Base-by-base conservation (phyloP, 768 basidiomycete species). In the Candolleomyces aberdarensis region DNA sequence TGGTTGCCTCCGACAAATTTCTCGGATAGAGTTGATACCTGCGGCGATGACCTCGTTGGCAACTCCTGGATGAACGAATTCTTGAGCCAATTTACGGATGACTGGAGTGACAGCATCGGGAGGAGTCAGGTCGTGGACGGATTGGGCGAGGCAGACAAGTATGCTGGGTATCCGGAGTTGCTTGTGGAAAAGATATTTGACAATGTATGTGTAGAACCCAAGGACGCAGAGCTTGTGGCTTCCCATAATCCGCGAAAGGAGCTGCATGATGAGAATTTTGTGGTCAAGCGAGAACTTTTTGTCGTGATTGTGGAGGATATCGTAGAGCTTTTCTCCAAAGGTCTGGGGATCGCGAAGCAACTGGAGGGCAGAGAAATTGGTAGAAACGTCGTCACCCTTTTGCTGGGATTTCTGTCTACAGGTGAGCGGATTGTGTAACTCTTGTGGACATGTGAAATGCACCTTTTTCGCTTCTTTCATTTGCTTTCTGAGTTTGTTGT, bases 41-140 rank as follows among this genome's bases (percentile, higher is more conserved):
- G 96, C 97, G 1, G 96, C 88, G 63, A 98, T 91, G 67, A 98
- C 94, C 73, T 98, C 95, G 66, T 89, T 85, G 1, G 93, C 93
- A 3, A 98, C 97, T 52, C 97, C 97, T 0, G 96, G 96, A 72
- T 98, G 96, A 2, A 99, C 91, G 66, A 98, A 99, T 70, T 99
- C 96, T 67, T 90, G 86, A 0, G 96, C 95, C 60, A 99, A 77
- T 74, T 98, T 99, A 53, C 86, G 83, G 59, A 99, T 78, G 49
- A 96, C 91, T 13, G 97, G 97, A 4, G 85, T 87, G 6, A 99
- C 78, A 3, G 83, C 92, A 69, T 98, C 96, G 0, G 96, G 96
- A 2, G 96, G 97, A 0, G 95, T 97, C 52, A 96, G 83, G 47
- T 96, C 92, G 72, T 99, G 97, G 0, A 94, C 91, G 14, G 92